Percentiles rank a stretch among this genome's conserved stretches.
These are phyloP conservation scores for Anastatica hierochuntica DNA, from an alignment of 345 rosid genomes.

Conservation along the genomic window DNA sequence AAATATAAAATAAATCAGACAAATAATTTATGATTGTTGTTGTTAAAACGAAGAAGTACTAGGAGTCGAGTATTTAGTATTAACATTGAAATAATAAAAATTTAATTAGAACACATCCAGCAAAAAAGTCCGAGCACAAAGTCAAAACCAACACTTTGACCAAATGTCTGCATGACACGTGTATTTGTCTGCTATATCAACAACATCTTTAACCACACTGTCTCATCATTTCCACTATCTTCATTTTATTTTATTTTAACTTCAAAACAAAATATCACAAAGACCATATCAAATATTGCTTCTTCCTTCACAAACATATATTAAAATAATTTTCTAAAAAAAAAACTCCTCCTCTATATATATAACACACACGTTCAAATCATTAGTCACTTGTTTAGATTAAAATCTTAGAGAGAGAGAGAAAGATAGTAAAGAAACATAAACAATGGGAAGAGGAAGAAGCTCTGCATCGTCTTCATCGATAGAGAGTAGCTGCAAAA, in stretches of 20 bases:
- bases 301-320: constrained; percentile 6
- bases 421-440: not conserved
- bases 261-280: constrained; percentile 1
- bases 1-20: no score
- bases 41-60: not conserved
- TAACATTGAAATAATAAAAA: not conserved
- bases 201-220: constrained; percentile 29
- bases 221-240: constrained; percentile 29
- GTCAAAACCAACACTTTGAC: constrained; percentile 31
- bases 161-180: constrained; percentile 17
- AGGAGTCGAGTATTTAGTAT: constrained; percentile 15
- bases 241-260: not conserved
- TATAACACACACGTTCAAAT: constrained; percentile 30
- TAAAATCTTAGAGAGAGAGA: constrained; percentile 4
- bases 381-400: constrained; percentile 22
- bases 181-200: constrained; percentile 21
- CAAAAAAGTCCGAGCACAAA: constrained; percentile 24
- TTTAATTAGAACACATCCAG: constrained; percentile 21
- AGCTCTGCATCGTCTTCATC: constrained; percentile 64
- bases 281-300: constrained; percentile 12
- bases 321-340: not conserved
- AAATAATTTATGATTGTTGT: no score
- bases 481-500: constrained; percentile 42
- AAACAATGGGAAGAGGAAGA: constrained; percentile 47
- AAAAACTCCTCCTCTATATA: constrained; percentile 12